phyloP scores from a whole-genome alignment of 768 basidiomycete species.

The Mycena belliarum region DNA sequence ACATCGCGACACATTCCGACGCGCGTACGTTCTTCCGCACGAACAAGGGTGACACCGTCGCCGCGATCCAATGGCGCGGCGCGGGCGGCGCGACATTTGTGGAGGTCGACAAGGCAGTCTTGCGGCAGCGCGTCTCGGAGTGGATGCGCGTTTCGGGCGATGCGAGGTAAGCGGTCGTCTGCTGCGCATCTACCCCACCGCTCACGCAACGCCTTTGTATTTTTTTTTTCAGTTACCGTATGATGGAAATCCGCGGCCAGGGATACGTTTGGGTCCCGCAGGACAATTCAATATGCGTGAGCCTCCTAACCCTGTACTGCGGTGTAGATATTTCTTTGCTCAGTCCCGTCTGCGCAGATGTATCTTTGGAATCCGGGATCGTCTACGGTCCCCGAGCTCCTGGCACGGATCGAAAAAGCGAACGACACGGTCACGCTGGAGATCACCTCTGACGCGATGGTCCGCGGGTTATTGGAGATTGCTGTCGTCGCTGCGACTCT shows the following conservation, averaged over 20 bases:
- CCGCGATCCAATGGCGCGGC: not conserved
- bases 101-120: not conserved
- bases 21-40: slow-evolving; percentile 5
- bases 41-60: slow-evolving; percentile 13
- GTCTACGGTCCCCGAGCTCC: not conserved
- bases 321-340: not conserved
- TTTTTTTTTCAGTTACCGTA: not conserved
- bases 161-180: slow-evolving; percentile 2
- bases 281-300: slow-evolving; percentile 13
- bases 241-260: not conserved
- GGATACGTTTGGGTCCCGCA: slow-evolving; percentile 17
- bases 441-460: slow-evolving; percentile 5
- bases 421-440: not conserved
- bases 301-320: not conserved
- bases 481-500: slow-evolving; percentile 1
- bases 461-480: slow-evolving; percentile 3
- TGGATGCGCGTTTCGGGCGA: slow-evolving; percentile 7
- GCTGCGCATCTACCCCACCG: too few relatives aligned
- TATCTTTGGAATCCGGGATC: slow-evolving; percentile 4
- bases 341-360: not conserved
- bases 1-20: slow-evolving; percentile 2
- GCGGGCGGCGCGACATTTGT: not conserved
- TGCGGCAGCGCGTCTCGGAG: not conserved
- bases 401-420: slow-evolving; percentile 11
- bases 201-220: not conserved